Conservation (phyloP, 352 stramenopile genomes). For the Globisporangium canariense region DNA sequence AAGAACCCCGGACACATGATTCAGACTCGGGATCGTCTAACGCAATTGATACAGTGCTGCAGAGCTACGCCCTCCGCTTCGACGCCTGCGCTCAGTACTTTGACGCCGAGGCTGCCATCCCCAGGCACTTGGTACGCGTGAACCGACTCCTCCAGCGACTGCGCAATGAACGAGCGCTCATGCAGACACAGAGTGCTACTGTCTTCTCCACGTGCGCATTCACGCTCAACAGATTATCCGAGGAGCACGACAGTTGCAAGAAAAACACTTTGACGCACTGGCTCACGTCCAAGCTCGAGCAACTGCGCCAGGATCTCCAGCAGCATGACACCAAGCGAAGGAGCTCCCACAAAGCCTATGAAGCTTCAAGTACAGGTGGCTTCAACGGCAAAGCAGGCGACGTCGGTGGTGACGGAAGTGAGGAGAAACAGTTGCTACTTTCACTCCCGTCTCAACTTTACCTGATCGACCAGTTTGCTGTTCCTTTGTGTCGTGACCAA, state of each 20-base stretch:
- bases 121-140: slow-evolving; percentile 14
- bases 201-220: slow-evolving; percentile 23
- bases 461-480: slow-evolving; percentile 20
- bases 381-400: not conserved
- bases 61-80: slow-evolving; percentile 1
- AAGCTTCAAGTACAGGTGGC: not conserved
- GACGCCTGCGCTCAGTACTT: slow-evolving; percentile 13
- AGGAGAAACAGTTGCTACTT: slow-evolving; percentile 23
- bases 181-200: slow-evolving; percentile 1
- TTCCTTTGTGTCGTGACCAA: slow-evolving; percentile 17
- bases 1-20: not conserved
- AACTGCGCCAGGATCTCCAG: slow-evolving; percentile 37
- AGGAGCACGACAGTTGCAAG: slow-evolving; percentile 18
- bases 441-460: slow-evolving; percentile 29
- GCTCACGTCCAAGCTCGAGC: slow-evolving; percentile 33
- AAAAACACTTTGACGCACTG: slow-evolving; percentile 27
- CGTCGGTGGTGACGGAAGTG: not conserved
- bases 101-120: not conserved
- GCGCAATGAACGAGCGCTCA: slow-evolving; percentile 36
- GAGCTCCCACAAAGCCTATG: not conserved
- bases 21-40: not conserved
- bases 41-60: not conserved
- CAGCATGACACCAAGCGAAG: not conserved
- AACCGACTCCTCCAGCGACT: slow-evolving; percentile 23
- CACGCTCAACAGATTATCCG: not conserved